phyloP scores from a whole-genome alignment of 2,329 filamentous ascomycete genomes.

The Grosmannia huntii region DNA sequence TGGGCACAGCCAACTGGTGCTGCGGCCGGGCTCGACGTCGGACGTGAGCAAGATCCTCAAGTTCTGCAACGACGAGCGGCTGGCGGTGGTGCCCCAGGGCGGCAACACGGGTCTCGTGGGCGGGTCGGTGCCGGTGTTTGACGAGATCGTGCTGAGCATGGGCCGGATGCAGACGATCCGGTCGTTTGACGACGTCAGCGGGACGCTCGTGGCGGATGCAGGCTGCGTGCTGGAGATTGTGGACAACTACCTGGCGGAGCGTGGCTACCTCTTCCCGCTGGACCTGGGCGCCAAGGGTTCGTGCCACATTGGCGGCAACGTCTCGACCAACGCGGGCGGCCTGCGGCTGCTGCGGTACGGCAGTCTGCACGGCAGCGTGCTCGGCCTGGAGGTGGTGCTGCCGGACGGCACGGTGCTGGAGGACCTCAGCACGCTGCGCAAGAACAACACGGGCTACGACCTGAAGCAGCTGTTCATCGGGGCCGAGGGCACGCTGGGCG shows the following conservation, averaged over 20 bases:
- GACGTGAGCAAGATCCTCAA: conserved; percentile 83
- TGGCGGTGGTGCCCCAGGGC: conserved; percentile 93
- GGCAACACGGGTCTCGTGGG: conserved; percentile 95
- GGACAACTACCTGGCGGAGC: conserved; percentile 74
- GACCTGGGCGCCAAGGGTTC: conserved; percentile 97
- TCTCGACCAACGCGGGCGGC: conserved; percentile 90
- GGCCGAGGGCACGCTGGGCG: conserved; percentile 85
- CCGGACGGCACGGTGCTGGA: conserved; percentile 88
- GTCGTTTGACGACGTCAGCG: conserved; percentile 86
- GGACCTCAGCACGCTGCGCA: conserved; percentile 75
- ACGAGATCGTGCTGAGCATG: conserved; percentile 92
- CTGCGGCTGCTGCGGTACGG: conserved; percentile 83
- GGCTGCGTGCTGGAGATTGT: conserved; percentile 83
- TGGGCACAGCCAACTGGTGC: conserved; percentile 73
- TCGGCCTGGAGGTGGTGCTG: conserved; percentile 86
- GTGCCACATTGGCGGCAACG: conserved; percentile 91
- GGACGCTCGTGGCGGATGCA: conserved; percentile 78
- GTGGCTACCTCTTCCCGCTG: conserved; percentile 81
- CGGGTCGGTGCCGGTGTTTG: conserved; percentile 91
- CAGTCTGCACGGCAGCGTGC: conserved; percentile 81
- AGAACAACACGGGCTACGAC: conserved; percentile 99
- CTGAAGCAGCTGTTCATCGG: conserved; percentile 95
- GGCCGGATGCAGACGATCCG: conserved; percentile 82
- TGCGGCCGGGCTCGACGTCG: conserved; percentile 73
- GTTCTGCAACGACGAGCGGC: conserved; percentile 87